These are phyloP conservation scores for Pistacia vera DNA, from an alignment of 345 rosid genomes.

Conservation along the genomic window DNA sequence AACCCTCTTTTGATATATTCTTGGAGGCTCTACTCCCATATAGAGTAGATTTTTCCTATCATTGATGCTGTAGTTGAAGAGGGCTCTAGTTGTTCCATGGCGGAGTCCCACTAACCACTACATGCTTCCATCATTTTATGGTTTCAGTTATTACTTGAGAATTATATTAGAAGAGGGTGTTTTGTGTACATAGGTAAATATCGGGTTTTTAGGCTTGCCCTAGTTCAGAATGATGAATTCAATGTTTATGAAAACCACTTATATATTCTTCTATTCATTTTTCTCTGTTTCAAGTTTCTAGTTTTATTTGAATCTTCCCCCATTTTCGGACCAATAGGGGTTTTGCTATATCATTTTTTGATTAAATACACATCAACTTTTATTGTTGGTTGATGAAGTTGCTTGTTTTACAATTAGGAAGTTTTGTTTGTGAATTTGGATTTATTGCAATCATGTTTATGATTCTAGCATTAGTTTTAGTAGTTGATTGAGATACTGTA, in stretches of 20 bases:
- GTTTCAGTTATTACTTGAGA: constrained; percentile 4
- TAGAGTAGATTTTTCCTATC: too few species aligned
- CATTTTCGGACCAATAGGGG: constrained; percentile 11
- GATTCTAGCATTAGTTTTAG: too few species aligned
- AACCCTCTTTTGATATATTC: too few species aligned
- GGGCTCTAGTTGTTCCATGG: too few species aligned
- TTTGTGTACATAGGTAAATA: constrained; percentile 32
- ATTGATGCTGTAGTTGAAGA: too few species aligned
- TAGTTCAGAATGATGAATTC: constrained; percentile 22
- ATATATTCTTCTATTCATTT: constrained; percentile 22
- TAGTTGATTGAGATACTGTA: too few species aligned
- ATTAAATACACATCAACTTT: neutral
- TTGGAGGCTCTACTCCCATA: too few species aligned
- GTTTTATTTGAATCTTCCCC: neutral
- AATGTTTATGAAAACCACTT: constrained; percentile 28
- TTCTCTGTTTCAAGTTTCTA: neutral
- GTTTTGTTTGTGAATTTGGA: too few species aligned
- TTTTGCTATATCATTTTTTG: constrained; percentile 11
- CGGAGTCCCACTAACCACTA: constrained; percentile 20
- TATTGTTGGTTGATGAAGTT: too few species aligned
- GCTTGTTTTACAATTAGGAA: too few species aligned
- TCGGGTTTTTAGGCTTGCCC: constrained; percentile 23
- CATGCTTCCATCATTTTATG: constrained; percentile 9
- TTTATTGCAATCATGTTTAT: too few species aligned
- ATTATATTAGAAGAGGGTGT: constrained; percentile 10